Evolutionary conservation across 2,329 filamentous ascomycete species (phyloP), one percentile per base, ranked within the genome.

Genomic region (Microdochium paspali): DNA sequence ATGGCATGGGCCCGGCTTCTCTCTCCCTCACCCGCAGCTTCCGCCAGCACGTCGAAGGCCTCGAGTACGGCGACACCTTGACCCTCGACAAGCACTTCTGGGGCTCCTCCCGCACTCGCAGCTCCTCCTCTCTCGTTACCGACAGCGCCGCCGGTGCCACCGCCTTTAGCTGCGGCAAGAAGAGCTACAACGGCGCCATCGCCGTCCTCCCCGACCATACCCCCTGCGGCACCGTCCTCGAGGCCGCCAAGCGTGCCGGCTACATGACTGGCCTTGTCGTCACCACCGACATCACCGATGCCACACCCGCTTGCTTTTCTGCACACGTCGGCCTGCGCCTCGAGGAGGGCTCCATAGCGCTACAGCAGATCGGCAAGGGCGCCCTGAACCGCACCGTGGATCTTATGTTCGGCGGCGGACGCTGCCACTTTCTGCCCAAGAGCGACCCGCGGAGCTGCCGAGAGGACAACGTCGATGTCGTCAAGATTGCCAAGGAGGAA

Each of bases 161-260:
- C 1, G 93, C 93, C 1, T 98, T 98, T 65, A 90, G 88, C 2
- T 98, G 93, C 60, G 91, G 82, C 20, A 70, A 76, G 61, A 98
- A 98, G 79, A 95, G 85, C 64, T 98, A 98, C 71, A 98, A 98
- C 61, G 90, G 90, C 44, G 93, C 93, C 55, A 97, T 98, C 56
- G 87, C 89, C 10, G 85, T 95, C 47, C 74, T 94, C 15, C 90
- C 90, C 0, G 84, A 94, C 65, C 81, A 86, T 55, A 80, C 81
- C 25, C 89, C 93, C 4, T 98, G 93, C 64, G 93, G 91, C 7
- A 95, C 90, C 18, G 89, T 84, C 3, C 78, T 98, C 46, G 93
- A 98, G 70, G 93, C 93, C 3, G 93, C 93, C 31, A 95, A 96
- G 69, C 80, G 82, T 56, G 86, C 87, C 9, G 93, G 93, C 13